phyloP scores from a whole-genome alignment of 768 basidiomycete genomes.

The Neoboletus brunneissimus region DNA sequence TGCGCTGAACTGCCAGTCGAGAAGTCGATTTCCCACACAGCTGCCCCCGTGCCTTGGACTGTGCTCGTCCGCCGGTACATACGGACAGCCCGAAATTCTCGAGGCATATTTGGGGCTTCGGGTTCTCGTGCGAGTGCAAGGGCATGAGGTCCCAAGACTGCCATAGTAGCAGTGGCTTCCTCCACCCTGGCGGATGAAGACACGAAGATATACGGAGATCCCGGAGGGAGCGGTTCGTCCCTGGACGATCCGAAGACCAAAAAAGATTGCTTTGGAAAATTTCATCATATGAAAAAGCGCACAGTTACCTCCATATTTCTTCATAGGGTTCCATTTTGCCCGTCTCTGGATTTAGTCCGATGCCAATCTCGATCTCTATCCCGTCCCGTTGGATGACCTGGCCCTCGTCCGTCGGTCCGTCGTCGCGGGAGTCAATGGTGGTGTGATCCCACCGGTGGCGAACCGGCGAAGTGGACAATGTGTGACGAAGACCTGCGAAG shows the following conservation, averaged over 20 bases:
- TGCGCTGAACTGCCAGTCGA: conserved; percentile 14
- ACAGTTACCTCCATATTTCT: conserved; percentile 17
- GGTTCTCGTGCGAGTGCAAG: conserved; percentile 21
- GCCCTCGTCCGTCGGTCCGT: conserved; percentile 18
- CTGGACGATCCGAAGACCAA: neutral
- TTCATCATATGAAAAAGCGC: neutral
- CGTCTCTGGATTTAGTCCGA: conserved; percentile 23
- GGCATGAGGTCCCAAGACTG: conserved; percentile 23
- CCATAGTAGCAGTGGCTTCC: conserved; percentile 20
- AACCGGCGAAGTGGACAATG: conserved; percentile 17
- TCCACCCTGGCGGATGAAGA: conserved; percentile 14
- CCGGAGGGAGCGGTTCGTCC: conserved; percentile 16
- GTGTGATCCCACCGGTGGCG: conserved; percentile 19
- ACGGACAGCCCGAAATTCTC: conserved; percentile 17
- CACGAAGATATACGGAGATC: conserved; percentile 21
- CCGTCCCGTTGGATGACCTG: conserved; percentile 19
- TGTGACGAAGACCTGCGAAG: conserved; percentile 22
- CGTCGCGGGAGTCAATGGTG: conserved; percentile 20
- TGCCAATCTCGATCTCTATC: conserved; percentile 23
- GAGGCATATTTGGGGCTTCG: neutral
- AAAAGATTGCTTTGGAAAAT: neutral
- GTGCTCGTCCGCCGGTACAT: conserved; percentile 1
- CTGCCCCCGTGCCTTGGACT: neutral
- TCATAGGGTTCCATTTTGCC: conserved; percentile 19
- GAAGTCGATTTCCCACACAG: conserved; percentile 10